Base-by-base conservation (phyloP, 2,329 filamentous ascomycete genomes). In the Eurotiales sp. region DNA sequence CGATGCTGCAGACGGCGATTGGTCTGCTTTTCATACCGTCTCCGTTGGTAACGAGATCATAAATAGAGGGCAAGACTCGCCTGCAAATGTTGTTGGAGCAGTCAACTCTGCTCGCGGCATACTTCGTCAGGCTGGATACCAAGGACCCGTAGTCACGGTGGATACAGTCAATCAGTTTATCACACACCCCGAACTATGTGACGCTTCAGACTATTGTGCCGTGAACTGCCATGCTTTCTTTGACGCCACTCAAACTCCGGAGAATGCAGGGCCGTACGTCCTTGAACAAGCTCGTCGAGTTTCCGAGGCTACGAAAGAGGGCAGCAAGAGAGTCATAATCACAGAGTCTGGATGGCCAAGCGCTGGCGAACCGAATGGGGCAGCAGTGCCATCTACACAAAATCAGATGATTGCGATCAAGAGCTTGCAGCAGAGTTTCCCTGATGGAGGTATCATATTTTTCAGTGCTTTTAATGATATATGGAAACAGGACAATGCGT, bases 221-320 rank as follows among this genome's bases (percentile, higher is more conserved):
- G 81, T 86, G 65, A 95, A 96, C 70, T 82, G 84, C 58, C 90
- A 95, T 68, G 81, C 89, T 11, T 95, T 90, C 78, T 95, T 93
- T 68, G 87, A 95, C 60, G 69, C 76, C 3, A 81, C 79, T 42
- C 79, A 80, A 22, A 66, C 69, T 2, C 80, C 88, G 1, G 69
- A 73, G 1, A 69, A 81, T 27, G 83, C 89, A 2, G 90, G 90
- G 3, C 59, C 66, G 0, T 95, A 89, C 68, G 80, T 90, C 34
- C 67, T 75, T 34, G 72, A 75, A 22, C 82, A 85, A 56, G 78
- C 74, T 6, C 63, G 72, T 23, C 65, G 60, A 6, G 72, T 85
- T 53, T 72, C 72, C 15, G 59, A 67, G 6, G 60, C 63, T 3
- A 73, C 72, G 23, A 32, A 19, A 15, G 39, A 41, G 3, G 81